Base-by-base conservation (phyloP, 352 stramenopile genomes). In the Blastocystis hominis region DNA sequence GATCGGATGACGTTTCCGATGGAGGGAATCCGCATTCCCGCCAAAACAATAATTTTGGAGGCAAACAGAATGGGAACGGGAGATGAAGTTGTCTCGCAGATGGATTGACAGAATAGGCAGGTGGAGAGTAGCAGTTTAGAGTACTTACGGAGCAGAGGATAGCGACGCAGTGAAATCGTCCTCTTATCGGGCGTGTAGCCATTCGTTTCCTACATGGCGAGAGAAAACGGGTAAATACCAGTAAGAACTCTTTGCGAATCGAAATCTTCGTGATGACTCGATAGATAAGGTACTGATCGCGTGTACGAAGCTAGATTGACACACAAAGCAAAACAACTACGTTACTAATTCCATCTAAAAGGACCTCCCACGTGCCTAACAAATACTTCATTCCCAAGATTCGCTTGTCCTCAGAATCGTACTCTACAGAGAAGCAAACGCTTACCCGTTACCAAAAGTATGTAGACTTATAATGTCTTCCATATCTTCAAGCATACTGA, bases 331-430 rank as follows among this genome's bases (percentile, higher is more conserved):
- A 61, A 38, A 53, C n/a, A 56, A 68, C 50, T 53, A 84, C 72
- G 15, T 64, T 47, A 47, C 42, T 66, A 10, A 84, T 34, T 36
- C 50, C 54, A 1, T 84, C 72, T 34, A 84, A 30, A 54, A 84
- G 50, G 3, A 84, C 50, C n/a, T 84, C 72, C 72, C 72, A 84
- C 36, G 72, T 84, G 30, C 72, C 72, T 15, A 84, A 53, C 2
- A 84, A 53, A 34, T 84, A 84, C 40, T 84, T 84, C 72, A 84
- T 84, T 13, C 72, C 72, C 2, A 84, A 47, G 17, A 84, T 50
- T 3, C 47, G 72, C 24, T 84, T 69, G 6, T 66, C 53, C 38
- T 64, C 55, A 24, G 13, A 54, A 30, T 69, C 53, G 56, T 84
- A 84, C 7, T 42, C 72, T 84, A 84, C 13, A 2, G 36, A 46